Base-by-base conservation (phyloP, 2,329 filamentous ascomycete species). In the Fusarium clavum region DNA sequence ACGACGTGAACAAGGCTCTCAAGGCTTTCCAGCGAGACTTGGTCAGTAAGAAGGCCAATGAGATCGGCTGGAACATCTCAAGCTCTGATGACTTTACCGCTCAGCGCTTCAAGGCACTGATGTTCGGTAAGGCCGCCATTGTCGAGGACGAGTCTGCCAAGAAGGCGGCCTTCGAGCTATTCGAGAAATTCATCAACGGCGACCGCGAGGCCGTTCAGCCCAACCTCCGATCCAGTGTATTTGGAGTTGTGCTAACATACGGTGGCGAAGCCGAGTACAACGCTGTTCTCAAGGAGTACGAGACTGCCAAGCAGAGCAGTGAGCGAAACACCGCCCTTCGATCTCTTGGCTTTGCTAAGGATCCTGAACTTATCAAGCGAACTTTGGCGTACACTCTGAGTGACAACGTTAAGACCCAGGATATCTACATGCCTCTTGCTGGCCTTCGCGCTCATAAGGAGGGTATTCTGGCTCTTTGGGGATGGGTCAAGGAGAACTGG, bases 261-360 rank as follows among this genome's bases (percentile, higher is more conserved):
- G 95, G 95, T 57, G 94, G 93, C 67, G 90, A 91, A 76, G 91
- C 72, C 11, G 74, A 76, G 54, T 76, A 76, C 56, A 72, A 76
- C 34, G 74, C 72, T 38, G 48, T 76, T 6, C n/a, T 76, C 32
- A 76, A 75, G 60, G 74, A 76, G 44, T 76, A 76, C 12, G 66
- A 76, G 58, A 76, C 74, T 9, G 74, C 74, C 38, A 92, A 79
- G 94, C 97, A 85, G 89, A 79, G 79, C 72, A 94, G 97, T 76
- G 94, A 98, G 83, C 93, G 94, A 78, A 98, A 97, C 81, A 95
- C 93, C 14, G 94, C 94, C 2, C 88, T 98, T 63, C 93, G 94
- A 74, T 89, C 88, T 32, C 87, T 98, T 24, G 95, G 95, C 53
- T 90, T 94, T 53, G 90, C 93, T 48, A 91, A 91, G 77, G 87